Base-by-base conservation (phyloP, 805 yeast genomes). In the Nakazawaea wickerhamii region DNA sequence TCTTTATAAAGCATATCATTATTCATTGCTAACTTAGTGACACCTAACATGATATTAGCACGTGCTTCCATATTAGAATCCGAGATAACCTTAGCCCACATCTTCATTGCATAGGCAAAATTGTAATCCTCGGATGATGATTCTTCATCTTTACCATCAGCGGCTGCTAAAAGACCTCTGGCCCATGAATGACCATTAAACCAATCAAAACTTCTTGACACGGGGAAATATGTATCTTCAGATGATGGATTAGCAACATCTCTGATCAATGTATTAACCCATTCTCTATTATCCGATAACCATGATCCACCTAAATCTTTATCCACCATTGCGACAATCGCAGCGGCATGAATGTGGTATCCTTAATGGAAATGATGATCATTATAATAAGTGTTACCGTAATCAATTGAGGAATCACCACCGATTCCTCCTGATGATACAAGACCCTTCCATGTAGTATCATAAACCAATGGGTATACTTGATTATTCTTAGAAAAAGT, bases 341-440 rank as follows among this genome's bases (percentile, higher is more conserved):
- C 89, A 5, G 95, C 95, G 1, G 95, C 84, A 57, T 85, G 90
- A 37, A 86, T 71, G 51, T 79, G 81, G 60, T 85, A 87, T 9
- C 93, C 93, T 54, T 83, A 87, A 58, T 87, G 95, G 73, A 85
- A 87, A 57, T 86, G 93, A 54, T 87, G 95, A 55, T 87, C 95
- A 52, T 86, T 85, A 62, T 85, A 86, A 58, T 75, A 83, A 19
- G 84, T 75, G 57, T 82, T 73, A 36, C 95, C 95, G 57, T 71
- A 87, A 54, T 79, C 83, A 28, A 55, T 51, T 23, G 60, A 60
- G 33, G 60, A 57, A 45, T 62, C 61, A 0, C 65, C 66, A 35
- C 58, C 65, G 17, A 62, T 45, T 3, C 75, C 78, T 0, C 88
- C 86, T 0, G 81, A 69, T 0, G 95, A 84, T 9, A 86, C 73